Evolutionary conservation across 768 basidiomycete species (phyloP).

Genomic region (Rhizopogon rudus): DNA sequence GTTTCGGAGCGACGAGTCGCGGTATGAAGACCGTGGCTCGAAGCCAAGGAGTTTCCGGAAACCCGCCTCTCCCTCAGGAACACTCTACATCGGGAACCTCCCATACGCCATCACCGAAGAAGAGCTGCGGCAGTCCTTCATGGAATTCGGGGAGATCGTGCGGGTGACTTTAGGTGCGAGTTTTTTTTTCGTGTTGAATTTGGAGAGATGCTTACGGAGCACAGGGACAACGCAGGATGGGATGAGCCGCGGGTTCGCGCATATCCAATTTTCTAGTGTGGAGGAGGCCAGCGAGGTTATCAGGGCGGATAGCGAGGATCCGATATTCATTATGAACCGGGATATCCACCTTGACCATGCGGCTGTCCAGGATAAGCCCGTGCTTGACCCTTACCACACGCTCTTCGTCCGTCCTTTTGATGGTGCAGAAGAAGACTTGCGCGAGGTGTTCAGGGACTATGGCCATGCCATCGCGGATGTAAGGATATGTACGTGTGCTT

Average conservation of each 20-base stretch:
- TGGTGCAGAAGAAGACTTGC: conserved; percentile 21
- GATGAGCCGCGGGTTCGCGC: conserved; percentile 37
- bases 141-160: conserved; percentile 37
- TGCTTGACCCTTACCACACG: conserved; percentile 21
- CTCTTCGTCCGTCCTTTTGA: conserved; percentile 26
- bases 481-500: conserved; percentile 25
- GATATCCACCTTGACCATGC: conserved; percentile 40
- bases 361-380: neutral
- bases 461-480: conserved; percentile 20
- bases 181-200: neutral
- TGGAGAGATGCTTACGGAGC: neutral
- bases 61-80: conserved; percentile 24
- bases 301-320: conserved; percentile 35
- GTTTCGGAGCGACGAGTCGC: conserved; percentile 1
- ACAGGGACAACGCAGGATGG: conserved; percentile 29
- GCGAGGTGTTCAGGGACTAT: conserved; percentile 18
- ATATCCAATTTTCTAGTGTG: conserved; percentile 35
- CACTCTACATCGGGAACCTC: conserved; percentile 48
- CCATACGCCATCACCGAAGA: conserved; percentile 40
- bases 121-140: conserved; percentile 38
- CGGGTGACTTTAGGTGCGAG: conserved; percentile 36
- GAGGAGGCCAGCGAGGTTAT: conserved; percentile 34
- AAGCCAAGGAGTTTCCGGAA: conserved; percentile 1
- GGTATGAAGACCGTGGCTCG: neutral
- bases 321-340: conserved; percentile 44